These are phyloP conservation scores for Mycena citricolor DNA, from an alignment of 1,284 basidiomycete genomes.

Conservation along the genomic window DNA sequence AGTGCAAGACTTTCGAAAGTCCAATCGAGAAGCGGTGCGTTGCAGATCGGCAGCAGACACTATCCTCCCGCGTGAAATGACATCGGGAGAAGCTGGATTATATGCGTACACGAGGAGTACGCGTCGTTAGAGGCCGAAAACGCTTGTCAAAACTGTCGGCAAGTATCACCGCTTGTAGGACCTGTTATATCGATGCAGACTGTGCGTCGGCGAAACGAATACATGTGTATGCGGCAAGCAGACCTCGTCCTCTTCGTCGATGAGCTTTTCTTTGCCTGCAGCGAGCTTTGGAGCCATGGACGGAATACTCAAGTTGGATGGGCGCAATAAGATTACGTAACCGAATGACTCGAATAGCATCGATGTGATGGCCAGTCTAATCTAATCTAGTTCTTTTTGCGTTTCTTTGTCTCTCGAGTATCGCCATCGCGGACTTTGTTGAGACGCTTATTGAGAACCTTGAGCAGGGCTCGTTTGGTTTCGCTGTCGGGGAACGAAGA, in stretches of 20 bases:
- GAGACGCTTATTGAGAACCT: constrained; percentile 42
- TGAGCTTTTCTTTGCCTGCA: constrained; percentile 58
- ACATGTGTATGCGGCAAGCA: constrained; percentile 19
- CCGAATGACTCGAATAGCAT: no score
- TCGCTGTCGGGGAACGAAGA: constrained; percentile 67
- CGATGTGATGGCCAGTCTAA: no score
- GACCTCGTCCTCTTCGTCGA: constrained; percentile 72
- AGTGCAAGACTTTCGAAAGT: constrained; percentile 92
- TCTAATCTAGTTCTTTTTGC: constrained; percentile 22
- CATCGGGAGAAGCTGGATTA: constrained; percentile 10
- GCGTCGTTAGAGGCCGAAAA: constrained; percentile 84
- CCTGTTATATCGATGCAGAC: constrained; percentile 10
- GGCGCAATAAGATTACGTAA: no score
- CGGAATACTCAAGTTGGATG: constrained; percentile 3
- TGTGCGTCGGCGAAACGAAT: constrained; percentile 6
- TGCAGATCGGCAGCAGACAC: constrained; percentile 94
- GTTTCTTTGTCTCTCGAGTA: constrained; percentile 29
- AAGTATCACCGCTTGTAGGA: constrained; percentile 85
- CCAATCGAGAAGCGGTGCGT: constrained; percentile 92
- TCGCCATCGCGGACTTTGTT: constrained; percentile 30
- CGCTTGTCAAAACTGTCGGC: constrained; percentile 95
- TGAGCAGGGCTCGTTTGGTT: constrained; percentile 65
- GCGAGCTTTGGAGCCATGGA: constrained; percentile 62
- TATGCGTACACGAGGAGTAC: constrained; percentile 75
- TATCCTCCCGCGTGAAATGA: no score